Conservation (phyloP, 2,329 filamentous ascomycete genomes). For the Aaosphaeria arxii region DNA sequence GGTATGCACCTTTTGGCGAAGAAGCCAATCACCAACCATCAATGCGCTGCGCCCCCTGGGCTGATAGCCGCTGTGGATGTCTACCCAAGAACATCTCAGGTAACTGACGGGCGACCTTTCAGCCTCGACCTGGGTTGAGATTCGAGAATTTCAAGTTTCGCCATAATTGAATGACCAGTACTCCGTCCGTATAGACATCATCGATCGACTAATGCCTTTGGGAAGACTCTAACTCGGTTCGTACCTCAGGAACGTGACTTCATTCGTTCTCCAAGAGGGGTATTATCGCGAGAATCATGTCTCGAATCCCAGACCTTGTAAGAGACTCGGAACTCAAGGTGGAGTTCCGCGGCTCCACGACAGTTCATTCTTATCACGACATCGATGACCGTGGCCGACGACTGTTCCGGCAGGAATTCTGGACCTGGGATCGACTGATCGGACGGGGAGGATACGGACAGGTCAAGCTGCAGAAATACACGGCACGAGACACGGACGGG, state of each 20-base stretch:
- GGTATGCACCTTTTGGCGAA: no score
- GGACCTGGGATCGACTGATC: conserved; percentile 4
- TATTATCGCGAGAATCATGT: neutral
- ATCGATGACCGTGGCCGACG: neutral
- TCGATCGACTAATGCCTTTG: neutral
- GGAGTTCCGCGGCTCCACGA: neutral
- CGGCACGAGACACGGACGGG: neutral
- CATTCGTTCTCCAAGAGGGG: neutral
- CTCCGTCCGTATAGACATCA: neutral
- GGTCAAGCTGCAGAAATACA: conserved; percentile 6
- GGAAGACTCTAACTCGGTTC: neutral
- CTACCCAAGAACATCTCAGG: no score
- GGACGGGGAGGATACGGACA: conserved; percentile 9
- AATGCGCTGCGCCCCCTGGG: no score
- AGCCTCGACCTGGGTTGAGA: no score
- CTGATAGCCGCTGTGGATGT: no score
- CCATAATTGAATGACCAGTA: neutral
- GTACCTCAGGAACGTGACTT: neutral
- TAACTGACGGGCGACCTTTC: no score
- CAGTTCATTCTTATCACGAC: conserved; percentile 4
- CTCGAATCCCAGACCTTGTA: conserved; percentile 2
- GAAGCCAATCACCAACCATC: no score
- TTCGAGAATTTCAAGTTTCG: neutral
- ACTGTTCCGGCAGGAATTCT: conserved; percentile 7
- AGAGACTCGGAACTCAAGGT: conserved; percentile 6